Conservation (phyloP, 1,139 yeast genomes). For the Fermentozyma sake region DNA sequence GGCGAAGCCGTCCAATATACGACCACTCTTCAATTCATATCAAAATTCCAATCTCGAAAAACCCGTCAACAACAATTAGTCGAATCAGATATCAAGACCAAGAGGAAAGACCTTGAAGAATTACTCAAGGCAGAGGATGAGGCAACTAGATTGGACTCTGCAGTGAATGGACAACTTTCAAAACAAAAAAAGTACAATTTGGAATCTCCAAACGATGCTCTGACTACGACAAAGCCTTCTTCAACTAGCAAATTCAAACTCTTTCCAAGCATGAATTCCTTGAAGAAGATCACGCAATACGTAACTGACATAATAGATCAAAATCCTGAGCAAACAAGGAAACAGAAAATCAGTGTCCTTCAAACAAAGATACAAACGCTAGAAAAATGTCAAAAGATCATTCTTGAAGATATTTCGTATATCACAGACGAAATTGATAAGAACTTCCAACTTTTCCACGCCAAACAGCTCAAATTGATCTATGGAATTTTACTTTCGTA, state of each 20-base stretch:
- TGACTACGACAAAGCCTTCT: constrained; percentile 9
- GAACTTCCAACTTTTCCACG: constrained; percentile 50
- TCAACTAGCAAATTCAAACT: constrained; percentile 12
- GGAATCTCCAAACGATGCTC: constrained; percentile 13
- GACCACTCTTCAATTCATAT: constrained; percentile 58
- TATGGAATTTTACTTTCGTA: constrained; percentile 46
- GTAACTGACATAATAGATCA: constrained; percentile 67
- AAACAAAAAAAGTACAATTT: constrained; percentile 30
- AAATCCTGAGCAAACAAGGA: constrained; percentile 63
- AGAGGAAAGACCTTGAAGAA: constrained; percentile 38
- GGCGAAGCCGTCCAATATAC: constrained; percentile 81
- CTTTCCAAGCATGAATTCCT: constrained; percentile 28
- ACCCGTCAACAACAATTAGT: constrained; percentile 61
- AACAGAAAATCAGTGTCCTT: constrained; percentile 50
- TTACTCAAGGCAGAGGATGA: constrained; percentile 40
- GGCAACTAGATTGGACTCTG: constrained; percentile 32
- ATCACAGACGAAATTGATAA: constrained; percentile 49
- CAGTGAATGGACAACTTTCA: constrained; percentile 19
- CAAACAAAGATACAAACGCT: constrained; percentile 49
- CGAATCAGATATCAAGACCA: constrained; percentile 48
- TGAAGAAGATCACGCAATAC: constrained; percentile 56
- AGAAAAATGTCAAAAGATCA: constrained; percentile 55
- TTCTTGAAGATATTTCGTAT: constrained; percentile 50
- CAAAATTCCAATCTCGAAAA: constrained; percentile 68
- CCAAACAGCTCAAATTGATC: constrained; percentile 42